Percentiles rank a stretch among this genome's conserved stretches.
These are phyloP conservation scores for Alternaria angustiovoidea DNA, from an alignment of 2,329 filamentous ascomycete genomes.

Conservation along the genomic window DNA sequence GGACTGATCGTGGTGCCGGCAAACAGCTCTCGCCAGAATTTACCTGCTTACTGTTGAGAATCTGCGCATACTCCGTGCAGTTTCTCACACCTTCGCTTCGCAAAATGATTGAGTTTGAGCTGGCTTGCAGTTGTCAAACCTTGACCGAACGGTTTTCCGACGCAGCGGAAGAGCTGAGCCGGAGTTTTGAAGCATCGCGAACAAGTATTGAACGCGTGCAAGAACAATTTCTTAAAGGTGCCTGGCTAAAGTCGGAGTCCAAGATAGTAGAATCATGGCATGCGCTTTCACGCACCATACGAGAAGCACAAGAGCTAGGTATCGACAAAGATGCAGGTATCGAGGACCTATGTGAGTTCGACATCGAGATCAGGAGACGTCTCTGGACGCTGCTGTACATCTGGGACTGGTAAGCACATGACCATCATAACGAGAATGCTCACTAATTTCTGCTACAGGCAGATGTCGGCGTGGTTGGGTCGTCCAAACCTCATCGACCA, in stretches of 20 bases:
- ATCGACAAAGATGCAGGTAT: slow-evolving; percentile 52
- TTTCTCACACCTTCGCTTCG: slow-evolving; percentile 51
- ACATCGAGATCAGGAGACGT: slow-evolving; percentile 57
- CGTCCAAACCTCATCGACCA: slow-evolving; percentile 57
- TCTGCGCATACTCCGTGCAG: slow-evolving; percentile 58
- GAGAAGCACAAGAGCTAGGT: slow-evolving; percentile 59
- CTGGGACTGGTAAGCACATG: slow-evolving; percentile 57
- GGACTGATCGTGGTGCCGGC: slow-evolving; percentile 49
- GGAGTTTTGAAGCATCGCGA: slow-evolving; percentile 54
- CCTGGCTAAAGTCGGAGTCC: slow-evolving; percentile 59
- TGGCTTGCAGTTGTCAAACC: slow-evolving; percentile 51
- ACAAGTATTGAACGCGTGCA: slow-evolving; percentile 58
- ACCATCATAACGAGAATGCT: background rate
- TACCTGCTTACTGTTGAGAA: slow-evolving; percentile 57
- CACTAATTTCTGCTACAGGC: slow-evolving; percentile 26
- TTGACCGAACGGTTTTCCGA: slow-evolving; percentile 54
- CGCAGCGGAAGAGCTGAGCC: slow-evolving; percentile 55
- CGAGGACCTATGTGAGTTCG: slow-evolving; percentile 54
- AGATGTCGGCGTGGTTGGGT: slow-evolving; percentile 55
- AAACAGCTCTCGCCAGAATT: slow-evolving; percentile 53
- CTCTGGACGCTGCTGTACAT: slow-evolving; percentile 58
- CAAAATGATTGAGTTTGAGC: slow-evolving; percentile 56
- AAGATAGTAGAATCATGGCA: slow-evolving; percentile 61
- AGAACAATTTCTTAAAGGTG: slow-evolving; percentile 58
- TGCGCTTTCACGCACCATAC: slow-evolving; percentile 54